Evolutionary conservation across 805 yeast species (phyloP).

Genomic region (Zygoascus ofunaensis): DNA sequence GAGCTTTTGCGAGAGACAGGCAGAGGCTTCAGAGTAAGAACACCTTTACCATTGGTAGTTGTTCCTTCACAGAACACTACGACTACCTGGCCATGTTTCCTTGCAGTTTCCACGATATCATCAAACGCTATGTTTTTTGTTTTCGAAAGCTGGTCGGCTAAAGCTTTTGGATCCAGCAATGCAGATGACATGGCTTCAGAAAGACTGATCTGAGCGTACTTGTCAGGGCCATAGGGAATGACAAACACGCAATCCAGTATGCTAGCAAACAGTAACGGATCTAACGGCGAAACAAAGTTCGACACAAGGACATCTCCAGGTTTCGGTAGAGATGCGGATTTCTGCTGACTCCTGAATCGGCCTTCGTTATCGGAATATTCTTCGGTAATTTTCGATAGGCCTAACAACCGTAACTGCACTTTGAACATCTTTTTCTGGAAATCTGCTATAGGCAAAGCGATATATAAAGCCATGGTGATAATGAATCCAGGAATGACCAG

Average conservation of each 20-base stretch:
- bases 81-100: constrained; percentile 35
- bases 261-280: constrained; percentile 34
- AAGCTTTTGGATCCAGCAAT: not conserved
- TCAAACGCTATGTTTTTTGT: constrained; percentile 10
- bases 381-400: not conserved
- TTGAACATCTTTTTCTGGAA: not conserved
- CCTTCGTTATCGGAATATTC: constrained; percentile 1
- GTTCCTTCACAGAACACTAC: constrained; percentile 74
- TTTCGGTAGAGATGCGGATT: constrained; percentile 27
- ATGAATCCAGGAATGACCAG: not conserved
- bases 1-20: constrained; percentile 17
- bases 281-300: constrained; percentile 54
- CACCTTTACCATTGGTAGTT: constrained; percentile 70
- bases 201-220: not conserved
- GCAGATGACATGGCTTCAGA: not conserved
- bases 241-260: constrained; percentile 29
- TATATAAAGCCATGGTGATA: not conserved
- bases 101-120: constrained; percentile 18
- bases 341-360: not conserved
- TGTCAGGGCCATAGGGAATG: constrained; percentile 29
- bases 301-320: constrained; percentile 44
- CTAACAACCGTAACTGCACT: not conserved
- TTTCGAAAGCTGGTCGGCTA: constrained; percentile 5
- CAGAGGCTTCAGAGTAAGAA: constrained; percentile 45
- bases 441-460: not conserved